These are phyloP conservation scores for Citeromyces hawaiiensis DNA, from an alignment of 1,139 yeast genomes.

Conservation along the genomic window DNA sequence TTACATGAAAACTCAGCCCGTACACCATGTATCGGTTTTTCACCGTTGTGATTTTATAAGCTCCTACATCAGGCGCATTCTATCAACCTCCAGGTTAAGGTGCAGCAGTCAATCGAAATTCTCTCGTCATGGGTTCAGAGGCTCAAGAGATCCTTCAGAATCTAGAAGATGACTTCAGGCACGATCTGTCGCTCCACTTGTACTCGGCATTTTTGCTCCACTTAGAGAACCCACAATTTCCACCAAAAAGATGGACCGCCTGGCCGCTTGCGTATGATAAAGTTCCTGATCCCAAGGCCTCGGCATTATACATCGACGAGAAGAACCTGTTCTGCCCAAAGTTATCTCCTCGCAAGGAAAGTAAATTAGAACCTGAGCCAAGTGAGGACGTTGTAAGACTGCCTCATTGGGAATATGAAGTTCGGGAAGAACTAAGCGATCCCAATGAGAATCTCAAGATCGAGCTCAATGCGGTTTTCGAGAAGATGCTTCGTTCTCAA, in stretches of 20 bases:
- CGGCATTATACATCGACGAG: conserved; percentile 11
- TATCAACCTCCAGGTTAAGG: no score
- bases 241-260: conserved; percentile 23
- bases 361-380: neutral
- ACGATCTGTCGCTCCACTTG: conserved; percentile 38
- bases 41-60: no score
- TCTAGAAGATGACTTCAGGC: conserved; percentile 28
- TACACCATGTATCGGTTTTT: no score
- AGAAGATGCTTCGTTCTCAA: conserved; percentile 17
- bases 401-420: neutral
- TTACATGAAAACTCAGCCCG: no score
- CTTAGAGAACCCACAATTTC: conserved; percentile 23
- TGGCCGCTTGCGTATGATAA: conserved; percentile 29
- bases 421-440: conserved; percentile 11
- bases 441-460: conserved; percentile 21
- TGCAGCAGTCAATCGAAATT: no score
- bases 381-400: neutral
- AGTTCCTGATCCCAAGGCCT: conserved; percentile 23
- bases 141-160: conserved; percentile 18
- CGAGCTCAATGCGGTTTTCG: conserved; percentile 26
- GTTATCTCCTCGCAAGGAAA: neutral
- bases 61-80: no score
- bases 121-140: conserved; percentile 10
- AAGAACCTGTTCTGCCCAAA: conserved; percentile 1
- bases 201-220: conserved; percentile 31